A percentile compares a stretch with the other conserved stretches of the same genome.
These are phyloP conservation scores for Quercus cerris DNA, from an alignment of 306 rosid species.

Conservation along the genomic window DNA sequence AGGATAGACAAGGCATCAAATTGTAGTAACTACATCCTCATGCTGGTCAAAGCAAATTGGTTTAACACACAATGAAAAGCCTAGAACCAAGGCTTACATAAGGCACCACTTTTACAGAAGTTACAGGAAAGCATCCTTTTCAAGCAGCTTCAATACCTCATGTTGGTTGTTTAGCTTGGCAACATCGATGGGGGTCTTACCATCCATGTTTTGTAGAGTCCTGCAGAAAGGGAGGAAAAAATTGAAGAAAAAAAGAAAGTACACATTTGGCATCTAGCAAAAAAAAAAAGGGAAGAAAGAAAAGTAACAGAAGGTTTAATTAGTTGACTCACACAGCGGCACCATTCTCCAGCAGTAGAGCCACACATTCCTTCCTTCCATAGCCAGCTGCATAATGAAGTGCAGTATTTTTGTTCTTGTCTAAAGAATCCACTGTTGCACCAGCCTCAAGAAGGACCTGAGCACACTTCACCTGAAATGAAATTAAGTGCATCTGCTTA, in stretches of 20 bases:
- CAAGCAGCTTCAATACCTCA: slow-evolving; percentile 89
- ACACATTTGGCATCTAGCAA: not conserved
- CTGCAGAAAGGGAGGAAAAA: slow-evolving; percentile 44
- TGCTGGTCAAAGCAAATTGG: slow-evolving; percentile 20
- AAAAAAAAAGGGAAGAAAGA: not conserved
- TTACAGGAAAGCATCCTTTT: slow-evolving; percentile 94
- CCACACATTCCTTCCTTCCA: slow-evolving; percentile 96
- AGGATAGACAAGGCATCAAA: slow-evolving; percentile 1
- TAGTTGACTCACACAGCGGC: slow-evolving; percentile 88
- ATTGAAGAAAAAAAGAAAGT: not conserved
- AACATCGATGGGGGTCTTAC: slow-evolving; percentile 95
- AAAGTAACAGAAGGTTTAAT: not conserved
- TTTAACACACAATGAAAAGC: slow-evolving; percentile 13
- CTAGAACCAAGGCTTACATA: slow-evolving; percentile 5
- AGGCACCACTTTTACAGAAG: not conserved
- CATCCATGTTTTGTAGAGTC: slow-evolving; percentile 93
- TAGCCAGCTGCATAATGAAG: slow-evolving; percentile 99
- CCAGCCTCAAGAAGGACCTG: slow-evolving; percentile 95
- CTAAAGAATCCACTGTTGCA: slow-evolving; percentile 91
- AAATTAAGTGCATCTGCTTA: not conserved
- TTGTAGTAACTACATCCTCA: slow-evolving; percentile 25
- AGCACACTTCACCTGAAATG: slow-evolving; percentile 88
- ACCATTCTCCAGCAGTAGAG: slow-evolving; percentile 84
- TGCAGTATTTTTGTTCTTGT: slow-evolving; percentile 93
- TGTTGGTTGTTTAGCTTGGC: slow-evolving; percentile 93